These are phyloP conservation scores for Cocos nucifera DNA, from an alignment of 176 grass and related monocot species.

Conservation along the genomic window DNA sequence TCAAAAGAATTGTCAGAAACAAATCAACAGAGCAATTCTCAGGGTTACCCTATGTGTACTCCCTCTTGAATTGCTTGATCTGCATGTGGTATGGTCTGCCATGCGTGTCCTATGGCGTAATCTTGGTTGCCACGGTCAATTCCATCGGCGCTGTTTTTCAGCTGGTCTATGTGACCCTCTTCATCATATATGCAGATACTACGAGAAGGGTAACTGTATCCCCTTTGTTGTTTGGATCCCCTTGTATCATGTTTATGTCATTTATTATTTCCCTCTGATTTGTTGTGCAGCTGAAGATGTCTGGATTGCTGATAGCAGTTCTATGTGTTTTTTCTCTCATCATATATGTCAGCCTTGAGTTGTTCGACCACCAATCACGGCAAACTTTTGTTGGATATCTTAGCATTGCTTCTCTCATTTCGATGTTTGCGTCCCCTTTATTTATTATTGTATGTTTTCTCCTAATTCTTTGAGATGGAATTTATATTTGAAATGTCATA, in stretches of 20 bases:
- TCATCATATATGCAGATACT: constrained; percentile 52
- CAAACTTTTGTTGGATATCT: constrained; percentile 69
- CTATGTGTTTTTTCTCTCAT: constrained; percentile 44
- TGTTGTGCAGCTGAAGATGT: constrained; percentile 59
- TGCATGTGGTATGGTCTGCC: constrained; percentile 96
- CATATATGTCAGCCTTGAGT: constrained; percentile 41
- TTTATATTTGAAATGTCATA: background rate
- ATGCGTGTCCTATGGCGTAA: constrained; percentile 71
- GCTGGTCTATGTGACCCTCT: constrained; percentile 58
- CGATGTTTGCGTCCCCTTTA: constrained; percentile 91
- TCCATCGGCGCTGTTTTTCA: constrained; percentile 77
- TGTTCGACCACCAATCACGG: constrained; percentile 54
- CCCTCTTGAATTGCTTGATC: constrained; percentile 86
- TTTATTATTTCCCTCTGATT: background rate
- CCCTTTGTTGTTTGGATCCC: background rate
- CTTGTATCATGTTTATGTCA: background rate
- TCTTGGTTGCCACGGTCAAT: constrained; percentile 75
- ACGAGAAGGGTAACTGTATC: constrained; percentile 36
- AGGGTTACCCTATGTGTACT: constrained; percentile 83
- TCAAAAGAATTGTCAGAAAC: constrained; percentile 65
- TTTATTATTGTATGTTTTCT: constrained; percentile 57
- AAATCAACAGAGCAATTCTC: constrained; percentile 96
- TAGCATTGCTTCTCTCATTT: constrained; percentile 80
- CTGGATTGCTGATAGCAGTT: constrained; percentile 36
- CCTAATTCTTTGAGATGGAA: background rate